Evolutionary conservation across 2,329 filamentous ascomycete species (phyloP).

Genomic region (Macrophomina phaseolina): DNA sequence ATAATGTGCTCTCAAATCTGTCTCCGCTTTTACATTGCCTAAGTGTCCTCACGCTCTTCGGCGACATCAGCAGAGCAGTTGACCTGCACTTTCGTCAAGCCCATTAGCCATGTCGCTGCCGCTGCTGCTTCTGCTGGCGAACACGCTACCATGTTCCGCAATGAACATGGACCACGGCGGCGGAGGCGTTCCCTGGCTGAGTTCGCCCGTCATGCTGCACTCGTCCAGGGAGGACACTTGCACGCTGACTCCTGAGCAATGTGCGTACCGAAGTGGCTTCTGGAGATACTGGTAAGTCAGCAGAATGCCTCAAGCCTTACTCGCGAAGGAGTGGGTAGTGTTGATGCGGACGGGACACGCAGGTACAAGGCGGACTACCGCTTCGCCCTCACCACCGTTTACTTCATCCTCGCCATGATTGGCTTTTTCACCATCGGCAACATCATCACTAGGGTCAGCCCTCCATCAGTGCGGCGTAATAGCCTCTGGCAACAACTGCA

Average conservation of each 20-base stretch:
- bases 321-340: too few species aligned
- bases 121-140: not conserved
- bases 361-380: constrained; percentile 30
- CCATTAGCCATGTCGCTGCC: not conserved
- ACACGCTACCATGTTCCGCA: not conserved
- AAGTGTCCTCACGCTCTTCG: not conserved
- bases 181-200: constrained; percentile 24
- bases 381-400: constrained; percentile 26
- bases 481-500: constrained; percentile 29
- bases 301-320: too few species aligned
- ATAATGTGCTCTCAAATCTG: not conserved
- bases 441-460: constrained; percentile 10
- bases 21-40: not conserved
- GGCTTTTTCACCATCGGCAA: constrained; percentile 25
- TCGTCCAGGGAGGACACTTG: constrained; percentile 26
- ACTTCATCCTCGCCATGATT: constrained; percentile 26
- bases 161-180: constrained; percentile 8
- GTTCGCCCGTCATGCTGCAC: constrained; percentile 25
- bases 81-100: not conserved
- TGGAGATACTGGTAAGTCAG: constrained; percentile 27
- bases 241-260: constrained; percentile 21
- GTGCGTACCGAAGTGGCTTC: constrained; percentile 21
- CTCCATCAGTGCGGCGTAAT: not conserved
- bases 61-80: not conserved
- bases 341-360: not conserved